phyloP scores from a whole-genome alignment of 139 green algal species.

The Chlamydomonas sp. region DNA sequence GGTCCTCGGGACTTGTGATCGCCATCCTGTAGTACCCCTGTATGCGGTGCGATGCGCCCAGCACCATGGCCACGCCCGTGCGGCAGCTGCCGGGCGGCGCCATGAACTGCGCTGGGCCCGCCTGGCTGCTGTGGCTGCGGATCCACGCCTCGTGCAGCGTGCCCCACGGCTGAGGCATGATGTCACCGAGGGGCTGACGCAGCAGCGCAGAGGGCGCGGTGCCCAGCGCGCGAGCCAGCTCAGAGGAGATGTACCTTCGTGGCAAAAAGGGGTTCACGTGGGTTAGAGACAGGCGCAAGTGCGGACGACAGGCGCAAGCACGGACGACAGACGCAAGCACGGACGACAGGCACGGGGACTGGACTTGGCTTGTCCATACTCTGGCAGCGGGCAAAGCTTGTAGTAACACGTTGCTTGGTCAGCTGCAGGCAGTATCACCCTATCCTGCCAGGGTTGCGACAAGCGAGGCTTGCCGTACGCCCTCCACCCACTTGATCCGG shows the following conservation, averaged over 20 bases:
- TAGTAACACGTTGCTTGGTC: no score
- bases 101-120: background rate
- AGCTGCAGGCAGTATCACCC: no score
- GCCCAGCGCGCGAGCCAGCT: slow-evolving; percentile 32
- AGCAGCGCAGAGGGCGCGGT: slow-evolving; percentile 27
- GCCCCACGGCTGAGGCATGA: slow-evolving; percentile 37
- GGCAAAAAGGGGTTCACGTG: no score
- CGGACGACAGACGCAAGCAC: no score
- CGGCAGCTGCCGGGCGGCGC: slow-evolving; percentile 22
- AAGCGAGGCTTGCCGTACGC: no score
- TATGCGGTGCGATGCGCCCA: slow-evolving; percentile 20
- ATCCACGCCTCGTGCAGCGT: slow-evolving; percentile 29
- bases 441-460: no score
- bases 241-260: slow-evolving; percentile 24
- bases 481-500: slow-evolving; percentile 14
- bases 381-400: no score
- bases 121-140: background rate
- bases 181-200: slow-evolving; percentile 29
- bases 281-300: no score
- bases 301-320: no score
- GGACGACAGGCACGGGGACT: no score
- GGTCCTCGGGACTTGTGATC: slow-evolving; percentile 35
- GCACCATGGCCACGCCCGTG: slow-evolving; percentile 26
- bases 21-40: slow-evolving; percentile 28
- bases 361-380: no score